Evolutionary conservation across 192 early-diverging fungal genomes (phyloP).

Genomic region (Entomortierella beljakovae): DNA sequence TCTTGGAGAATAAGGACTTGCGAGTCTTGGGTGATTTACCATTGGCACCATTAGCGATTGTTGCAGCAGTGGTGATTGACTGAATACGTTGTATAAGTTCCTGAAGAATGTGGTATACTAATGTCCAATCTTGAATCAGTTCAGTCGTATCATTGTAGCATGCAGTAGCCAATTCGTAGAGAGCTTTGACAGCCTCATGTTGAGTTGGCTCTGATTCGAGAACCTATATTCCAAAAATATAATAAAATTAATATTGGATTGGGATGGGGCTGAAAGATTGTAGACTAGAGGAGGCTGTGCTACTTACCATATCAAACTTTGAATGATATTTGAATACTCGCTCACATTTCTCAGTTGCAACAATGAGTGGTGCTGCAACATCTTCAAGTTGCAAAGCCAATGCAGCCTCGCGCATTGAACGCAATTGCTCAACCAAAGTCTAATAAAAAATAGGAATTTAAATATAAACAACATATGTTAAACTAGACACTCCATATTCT

Average conservation of each 20-base stretch:
- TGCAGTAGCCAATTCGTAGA: neutral
- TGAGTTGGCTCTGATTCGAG: slow-evolving; percentile 8
- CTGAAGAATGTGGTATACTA: slow-evolving; percentile 18
- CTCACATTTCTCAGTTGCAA: slow-evolving; percentile 18
- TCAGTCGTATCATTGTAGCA: slow-evolving; percentile 19
- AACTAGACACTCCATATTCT: too few species aligned
- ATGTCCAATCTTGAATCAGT: slow-evolving; percentile 27
- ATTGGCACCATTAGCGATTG: too few species aligned
- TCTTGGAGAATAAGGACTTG: slow-evolving; percentile 7
- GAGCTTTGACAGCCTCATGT: slow-evolving; percentile 7
- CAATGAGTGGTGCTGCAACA: neutral
- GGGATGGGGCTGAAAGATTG: too few species aligned
- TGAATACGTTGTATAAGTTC: slow-evolving; percentile 22
- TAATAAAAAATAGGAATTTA: slow-evolving; percentile 6
- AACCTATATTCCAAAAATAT: slow-evolving; percentile 1
- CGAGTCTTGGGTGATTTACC: slow-evolving; percentile 8
- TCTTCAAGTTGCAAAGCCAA: slow-evolving; percentile 11
- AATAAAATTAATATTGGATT: neutral
- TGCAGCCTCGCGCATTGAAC: slow-evolving; percentile 15
- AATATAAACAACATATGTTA: too few species aligned
- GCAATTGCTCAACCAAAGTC: slow-evolving; percentile 20
- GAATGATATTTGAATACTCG: slow-evolving; percentile 22
- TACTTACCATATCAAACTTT: slow-evolving; percentile 20
- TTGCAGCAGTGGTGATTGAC: too few species aligned
- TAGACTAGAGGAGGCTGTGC: too few species aligned